Evolutionary conservation across 345 rosid genomes (phyloP), one percentile per base, ranked within the genome.

Genomic region (Ceriops decandra): DNA sequence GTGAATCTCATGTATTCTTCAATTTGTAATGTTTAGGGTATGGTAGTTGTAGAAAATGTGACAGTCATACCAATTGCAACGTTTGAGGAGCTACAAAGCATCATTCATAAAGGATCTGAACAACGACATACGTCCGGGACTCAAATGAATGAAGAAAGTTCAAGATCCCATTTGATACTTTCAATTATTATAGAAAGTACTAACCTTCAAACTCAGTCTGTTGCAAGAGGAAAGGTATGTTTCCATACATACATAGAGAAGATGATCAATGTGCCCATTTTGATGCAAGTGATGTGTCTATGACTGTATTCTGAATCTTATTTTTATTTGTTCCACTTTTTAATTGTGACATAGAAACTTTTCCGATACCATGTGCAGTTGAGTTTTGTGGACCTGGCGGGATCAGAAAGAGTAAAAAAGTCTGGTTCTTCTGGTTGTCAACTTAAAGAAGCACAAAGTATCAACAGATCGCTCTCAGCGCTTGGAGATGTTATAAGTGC

Each of bases 311-410:
- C 6, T 27, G 10, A 6, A 33, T 33, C 38, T 60, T 32, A 32
- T 27, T 27, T 30, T 32, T 5, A 2, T n/a, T 46, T 30, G 2
- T 68, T 54, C 21, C 13, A 19, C n/a, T 30, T 56, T 33, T 4
- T 49, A 31, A 22, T 68, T 21, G 5, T 24, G 38, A 24, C 3
- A 2, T 53, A 16, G 26, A 46, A 22, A 6, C 19, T 24, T 60
- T 22, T 56, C 47, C 13, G 5, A 31, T 47, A 56, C 32, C 28
- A 22, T 46, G 53, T 82, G 83, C 90, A 91, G 98, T 62, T 93
- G 73, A 93, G 98, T 77, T 93, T 93, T 82, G 98, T 91, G 57
- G 98, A 93, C 71, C 97, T 93, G 72, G 97, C 99, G 58, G 99
- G 99, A 67, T 95, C 97, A 0, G 99, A 95, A 81, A 88, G 97